These are phyloP conservation scores for Alternaria longipes DNA, from an alignment of 2,329 filamentous ascomycete species.

Conservation along the genomic window DNA sequence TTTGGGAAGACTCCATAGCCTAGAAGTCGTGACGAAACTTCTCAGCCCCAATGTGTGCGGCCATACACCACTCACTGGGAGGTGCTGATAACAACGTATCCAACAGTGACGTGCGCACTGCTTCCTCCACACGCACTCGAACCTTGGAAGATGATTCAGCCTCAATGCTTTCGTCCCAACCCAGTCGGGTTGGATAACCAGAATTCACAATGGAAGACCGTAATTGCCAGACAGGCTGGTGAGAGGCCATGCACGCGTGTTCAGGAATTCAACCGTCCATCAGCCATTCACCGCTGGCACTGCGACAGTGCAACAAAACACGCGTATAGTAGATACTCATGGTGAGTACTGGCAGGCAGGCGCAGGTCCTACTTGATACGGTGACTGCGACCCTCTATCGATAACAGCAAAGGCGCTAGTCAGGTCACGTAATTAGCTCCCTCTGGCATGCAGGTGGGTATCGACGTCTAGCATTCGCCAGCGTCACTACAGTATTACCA, in stretches of 20 bases:
- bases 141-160: neutral
- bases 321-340: neutral
- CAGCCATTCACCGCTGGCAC: neutral
- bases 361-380: neutral
- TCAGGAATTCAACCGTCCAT: no score
- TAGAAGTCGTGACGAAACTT: neutral
- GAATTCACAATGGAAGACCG: neutral
- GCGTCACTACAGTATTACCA: slow-evolving; percentile 20
- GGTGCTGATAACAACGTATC: neutral
- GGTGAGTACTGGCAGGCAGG: neutral
- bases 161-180: neutral
- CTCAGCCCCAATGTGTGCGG: neutral
- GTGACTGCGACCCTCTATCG: slow-evolving; percentile 11
- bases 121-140: neutral
- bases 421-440: slow-evolving; percentile 21
- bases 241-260: neutral
- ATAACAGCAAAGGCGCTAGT: slow-evolving; percentile 15
- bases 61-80: neutral
- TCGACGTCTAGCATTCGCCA: slow-evolving; percentile 12
- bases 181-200: neutral
- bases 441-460: slow-evolving; percentile 13
- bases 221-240: neutral
- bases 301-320: neutral
- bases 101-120: neutral
- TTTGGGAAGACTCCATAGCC: neutral